Base-by-base conservation (phyloP, 805 yeast genomes). In the Cyberlindnera mycetangii region DNA sequence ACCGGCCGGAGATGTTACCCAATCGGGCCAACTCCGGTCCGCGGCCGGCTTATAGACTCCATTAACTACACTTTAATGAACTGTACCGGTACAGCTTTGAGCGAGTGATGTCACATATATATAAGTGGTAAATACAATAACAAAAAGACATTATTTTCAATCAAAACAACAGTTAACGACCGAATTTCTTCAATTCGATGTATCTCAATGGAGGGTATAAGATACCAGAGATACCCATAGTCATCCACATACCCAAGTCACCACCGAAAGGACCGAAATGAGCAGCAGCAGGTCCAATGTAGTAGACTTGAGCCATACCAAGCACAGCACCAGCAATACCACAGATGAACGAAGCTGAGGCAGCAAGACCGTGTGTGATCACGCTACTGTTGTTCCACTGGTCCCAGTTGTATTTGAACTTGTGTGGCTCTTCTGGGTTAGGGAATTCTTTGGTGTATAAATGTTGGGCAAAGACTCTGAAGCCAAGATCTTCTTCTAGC, bases 231-330 rank as follows among this genome's bases (percentile, higher is more conserved):
- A 89, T 79, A 0, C 81, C 93, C 77, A 85, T 76, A 9, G 85
- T 72, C 30, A 88, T 61, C 79, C 90, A 85, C 76, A 83, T 81
- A 18, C 93, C 97, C 32, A 89, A 61, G 61, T 89, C 96, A 18
- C 89, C 95, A 11, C 74, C 80, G 18, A 32, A 47, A 10, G 45
- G 47, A 2, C 95, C 95, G n/a, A 85, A 67, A 4, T 67, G 58
- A 27, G 62, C 62, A 14, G 95, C 95, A n/a, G 88, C 53, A 0
- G 88, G 87, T 0, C 96, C 97, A 7, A 76, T 70, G 73, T 83
- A 89, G 64, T 89, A 89, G 7, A 81, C 85, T 62, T 89, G 97
- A 24, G 85, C 74, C 97, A 89, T 89, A 6, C 96, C 95, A 14
- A 87, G 68, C 2, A 85, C 88, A 0, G 89, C 95, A 34, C 95